Base-by-base conservation (phyloP, 75 land plant species). In the Picea glauca region DNA sequence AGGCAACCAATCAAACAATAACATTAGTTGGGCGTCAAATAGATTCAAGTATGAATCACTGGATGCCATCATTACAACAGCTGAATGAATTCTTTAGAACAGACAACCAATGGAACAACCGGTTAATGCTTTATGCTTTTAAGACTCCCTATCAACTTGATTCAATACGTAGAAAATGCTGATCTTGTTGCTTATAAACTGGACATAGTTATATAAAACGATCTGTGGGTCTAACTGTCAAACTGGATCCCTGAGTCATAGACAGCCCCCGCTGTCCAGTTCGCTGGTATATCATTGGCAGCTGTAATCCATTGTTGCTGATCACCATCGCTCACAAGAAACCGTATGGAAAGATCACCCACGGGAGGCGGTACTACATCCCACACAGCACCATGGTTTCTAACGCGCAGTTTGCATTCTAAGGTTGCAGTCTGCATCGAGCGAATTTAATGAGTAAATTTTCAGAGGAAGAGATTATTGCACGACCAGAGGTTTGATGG, bases 361-460 rank as follows among this genome's bases (percentile, higher is more conserved):
- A 65, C 82, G 1, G 90, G 92, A 30, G 92, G 90, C 0, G 84
- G 61, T 0, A 73, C 78, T 0, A 83, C 80, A 23, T 87, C 79
- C 90, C 92, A 90, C 32, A 88, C 83, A 13, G 92, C 86, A 40
- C 92, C 92, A 84, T 84, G 78, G 74, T 79, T 88, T 18, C 86
- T 31, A 59, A 84, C 83, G 78, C 88, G 17, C 11, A 90, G 67
- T 79, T 90, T 90, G 83, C 91, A 90, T 11, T 33, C 78, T 20
- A 78, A 76, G 14, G 77, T 87, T 62, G 46, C 38, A 58, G 85
- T 85, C 91, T 90, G 87, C 80, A 81, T 12, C 61, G 23, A n/a
- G 54, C 11, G 17, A 40, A 20, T 20, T 13, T 3, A 14, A 43
- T 74, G 1, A 38, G 1, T 30, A 1, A 6, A 38, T 3, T 38